Percentiles rank a stretch among this genome's conserved stretches.
These are phyloP conservation scores for Diaporthe capsici DNA, from an alignment of 2,329 filamentous ascomycete genomes.

Conservation along the genomic window DNA sequence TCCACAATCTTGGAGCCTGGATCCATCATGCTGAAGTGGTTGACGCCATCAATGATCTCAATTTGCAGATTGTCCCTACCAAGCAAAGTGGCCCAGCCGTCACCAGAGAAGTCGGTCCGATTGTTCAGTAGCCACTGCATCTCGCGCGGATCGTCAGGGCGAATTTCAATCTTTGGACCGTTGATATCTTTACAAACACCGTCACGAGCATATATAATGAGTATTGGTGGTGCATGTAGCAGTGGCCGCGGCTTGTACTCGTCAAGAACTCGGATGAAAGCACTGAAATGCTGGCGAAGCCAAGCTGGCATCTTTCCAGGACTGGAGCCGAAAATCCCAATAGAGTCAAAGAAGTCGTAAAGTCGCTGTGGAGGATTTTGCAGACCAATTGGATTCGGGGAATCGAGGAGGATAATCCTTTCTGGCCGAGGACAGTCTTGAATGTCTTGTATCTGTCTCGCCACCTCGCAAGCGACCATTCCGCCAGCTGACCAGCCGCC, in stretches of 20 bases:
- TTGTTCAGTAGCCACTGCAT: conserved; percentile 9
- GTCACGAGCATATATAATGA: conserved; percentile 16
- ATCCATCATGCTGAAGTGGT: conserved; percentile 26
- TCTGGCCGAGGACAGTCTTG: background rate
- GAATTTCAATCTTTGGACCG: background rate
- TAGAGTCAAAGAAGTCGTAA: conserved; percentile 25
- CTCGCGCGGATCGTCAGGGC: conserved; percentile 3
- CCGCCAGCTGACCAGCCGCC: conserved; percentile 31
- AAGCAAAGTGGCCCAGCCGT: conserved; percentile 17
- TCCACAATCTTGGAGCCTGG: background rate
- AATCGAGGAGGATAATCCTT: background rate
- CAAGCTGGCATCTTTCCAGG: conserved; percentile 11
- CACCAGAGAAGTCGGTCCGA: conserved; percentile 9
- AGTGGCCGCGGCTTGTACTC: conserved; percentile 11
- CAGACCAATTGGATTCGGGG: background rate
- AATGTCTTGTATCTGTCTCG: background rate
- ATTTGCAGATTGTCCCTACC: background rate
- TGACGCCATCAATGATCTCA: background rate
- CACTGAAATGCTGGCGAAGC: conserved; percentile 14
- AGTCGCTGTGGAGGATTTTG: conserved; percentile 10
- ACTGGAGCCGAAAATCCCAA: conserved; percentile 7
- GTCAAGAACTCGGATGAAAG: conserved; percentile 14
- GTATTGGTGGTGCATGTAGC: background rate
- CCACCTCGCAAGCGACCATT: conserved; percentile 17
- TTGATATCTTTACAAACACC: background rate